phyloP scores from a whole-genome alignment of 2,329 filamentous ascomycete genomes.

The Colletotrichum spinosum region DNA sequence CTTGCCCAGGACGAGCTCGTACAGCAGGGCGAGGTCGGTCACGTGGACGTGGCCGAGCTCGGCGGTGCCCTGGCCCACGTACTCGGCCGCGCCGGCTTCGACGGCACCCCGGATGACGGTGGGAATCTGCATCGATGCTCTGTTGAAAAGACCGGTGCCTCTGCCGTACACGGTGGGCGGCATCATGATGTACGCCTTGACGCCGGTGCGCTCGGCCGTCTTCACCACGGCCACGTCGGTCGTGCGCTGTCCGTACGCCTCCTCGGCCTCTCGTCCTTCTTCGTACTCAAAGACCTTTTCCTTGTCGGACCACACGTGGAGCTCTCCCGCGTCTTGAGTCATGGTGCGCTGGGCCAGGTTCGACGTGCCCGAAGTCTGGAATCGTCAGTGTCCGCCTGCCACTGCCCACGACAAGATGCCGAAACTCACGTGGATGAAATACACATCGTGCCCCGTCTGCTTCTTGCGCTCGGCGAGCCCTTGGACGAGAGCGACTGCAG shows the following conservation, averaged over 20 bases:
- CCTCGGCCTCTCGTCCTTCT: constrained; percentile 47
- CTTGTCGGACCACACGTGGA: constrained; percentile 53
- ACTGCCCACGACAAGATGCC: rapidly evolving
- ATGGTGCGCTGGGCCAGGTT: constrained; percentile 57
- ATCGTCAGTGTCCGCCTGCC: neutral
- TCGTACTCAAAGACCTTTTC: constrained; percentile 58
- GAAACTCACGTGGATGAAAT: constrained; percentile 52
- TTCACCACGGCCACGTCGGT: constrained; percentile 57
- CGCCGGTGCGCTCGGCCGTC: constrained; percentile 49
- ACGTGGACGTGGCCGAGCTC: constrained; percentile 59
- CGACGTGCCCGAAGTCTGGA: constrained; percentile 54
- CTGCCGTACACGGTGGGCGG: constrained; percentile 59
- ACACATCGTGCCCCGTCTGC: constrained; percentile 47
- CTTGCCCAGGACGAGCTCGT: constrained; percentile 49
- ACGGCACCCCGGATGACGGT: constrained; percentile 46
- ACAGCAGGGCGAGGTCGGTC: constrained; percentile 55
- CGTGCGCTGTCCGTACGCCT: constrained; percentile 56
- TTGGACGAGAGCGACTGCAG: constrained; percentile 53
- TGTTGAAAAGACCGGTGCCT: constrained; percentile 56
- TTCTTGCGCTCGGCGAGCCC: constrained; percentile 54
- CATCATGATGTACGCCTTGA: constrained; percentile 60
- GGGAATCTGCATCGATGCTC: constrained; percentile 52
- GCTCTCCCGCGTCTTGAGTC: constrained; percentile 42
- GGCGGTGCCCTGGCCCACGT: constrained; percentile 50
- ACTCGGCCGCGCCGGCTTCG: constrained; percentile 37